Percentiles rank a stretch among this genome's conserved stretches.
These are phyloP conservation scores for Marasmius sp. DNA, from an alignment of 1,284 basidiomycete genomes.

Conservation along the genomic window DNA sequence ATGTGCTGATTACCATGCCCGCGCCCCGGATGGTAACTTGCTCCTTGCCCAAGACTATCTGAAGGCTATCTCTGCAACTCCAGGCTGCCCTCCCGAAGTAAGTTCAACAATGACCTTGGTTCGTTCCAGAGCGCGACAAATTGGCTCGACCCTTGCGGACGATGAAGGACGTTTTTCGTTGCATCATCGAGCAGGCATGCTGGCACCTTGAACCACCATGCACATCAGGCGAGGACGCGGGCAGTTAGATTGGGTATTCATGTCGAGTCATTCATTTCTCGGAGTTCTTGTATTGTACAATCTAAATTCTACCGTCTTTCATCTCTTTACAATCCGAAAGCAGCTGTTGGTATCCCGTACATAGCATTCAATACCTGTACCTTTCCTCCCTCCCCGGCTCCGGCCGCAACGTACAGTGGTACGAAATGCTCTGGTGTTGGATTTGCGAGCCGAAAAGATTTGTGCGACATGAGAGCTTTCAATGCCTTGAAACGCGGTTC, in stretches of 20 bases:
- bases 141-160: background rate
- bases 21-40: background rate
- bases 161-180: background rate
- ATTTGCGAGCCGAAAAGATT: slow-evolving; percentile 62
- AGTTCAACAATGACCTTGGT: background rate
- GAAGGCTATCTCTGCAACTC: background rate
- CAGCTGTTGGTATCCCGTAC: slow-evolving; percentile 60
- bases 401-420: slow-evolving; percentile 70
- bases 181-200: background rate
- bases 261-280: background rate
- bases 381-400: slow-evolving; percentile 61
- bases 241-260: too few species aligned
- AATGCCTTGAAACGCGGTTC: slow-evolving; percentile 42
- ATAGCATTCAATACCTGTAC: slow-evolving; percentile 49
- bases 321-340: slow-evolving; percentile 52
- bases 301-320: background rate
- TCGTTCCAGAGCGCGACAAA: background rate
- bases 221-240: background rate
- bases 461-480: slow-evolving; percentile 51
- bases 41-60: slow-evolving; percentile 1
- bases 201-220: background rate
- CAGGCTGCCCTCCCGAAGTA: background rate
- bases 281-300: background rate
- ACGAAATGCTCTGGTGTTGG: slow-evolving; percentile 75
- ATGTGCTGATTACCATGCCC: background rate